Evolutionary conservation across 352 stramenopile species (phyloP), one percentile per base, ranked within the genome.

Genomic region (Globisporangium paroecandrum): DNA sequence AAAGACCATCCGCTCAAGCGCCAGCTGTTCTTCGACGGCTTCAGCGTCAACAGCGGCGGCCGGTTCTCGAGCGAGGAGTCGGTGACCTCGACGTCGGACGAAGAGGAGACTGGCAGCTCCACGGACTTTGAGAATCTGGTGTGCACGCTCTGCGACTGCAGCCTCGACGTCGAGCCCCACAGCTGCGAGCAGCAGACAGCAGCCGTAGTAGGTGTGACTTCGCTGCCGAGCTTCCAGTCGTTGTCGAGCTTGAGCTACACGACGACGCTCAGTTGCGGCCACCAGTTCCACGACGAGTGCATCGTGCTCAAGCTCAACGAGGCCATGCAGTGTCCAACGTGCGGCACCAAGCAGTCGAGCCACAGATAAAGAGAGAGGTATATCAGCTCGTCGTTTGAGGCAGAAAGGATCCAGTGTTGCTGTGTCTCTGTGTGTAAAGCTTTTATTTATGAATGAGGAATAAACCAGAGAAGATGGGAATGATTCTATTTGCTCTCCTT

Each of bases 251-350:
- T 12, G 55, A 58, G 29, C 57, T 70, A 60, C 65, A 61, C 57
- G 32, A 70, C 65, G 57, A 70, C 58, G 41, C 59, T 70, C 4
- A 54, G 57, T 6, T 69, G 64, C 55, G 64, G 64, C 18, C 64
- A 69, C 54, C 27, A 51, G 41, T 70, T 70, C 58, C 65, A 70
- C 60, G 65, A 70, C 9, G 65, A 77, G 53, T 77, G 71, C 64
- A 77, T 75, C 60, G 22, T 77, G 8, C 54, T 47, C 13, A 63
- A 54, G 27, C 56, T 77, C 12, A 77, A 77, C 68, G 63, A 64
- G 18, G 41, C 38, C 24, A 55, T 75, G 59, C 38, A 34, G 13
- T 77, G 71, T 58, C 71, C 68, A 43, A 65, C 57, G 20, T 75
- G 71, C 24, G 53, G 59, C 49, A 25, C 58, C n/a, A 36, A 63